Conservation (phyloP, 257 asterid genomes). For the Galeopsis tetrahit region DNA sequence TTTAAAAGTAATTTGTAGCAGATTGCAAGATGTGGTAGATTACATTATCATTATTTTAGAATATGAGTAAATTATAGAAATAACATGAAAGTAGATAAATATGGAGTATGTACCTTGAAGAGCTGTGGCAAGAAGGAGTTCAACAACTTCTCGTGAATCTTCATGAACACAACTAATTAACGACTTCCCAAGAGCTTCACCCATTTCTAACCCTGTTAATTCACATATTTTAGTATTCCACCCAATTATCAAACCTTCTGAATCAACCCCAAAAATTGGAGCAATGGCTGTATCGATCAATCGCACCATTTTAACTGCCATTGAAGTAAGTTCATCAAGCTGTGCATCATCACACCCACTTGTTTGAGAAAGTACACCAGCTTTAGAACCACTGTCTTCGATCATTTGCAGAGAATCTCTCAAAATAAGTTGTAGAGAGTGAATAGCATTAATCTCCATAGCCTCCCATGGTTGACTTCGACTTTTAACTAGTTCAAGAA, state of each 20-base stretch:
- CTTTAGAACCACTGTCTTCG: constrained; percentile 36
- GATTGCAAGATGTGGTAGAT: background rate
- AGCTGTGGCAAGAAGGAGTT: constrained; percentile 48
- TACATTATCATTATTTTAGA: background rate
- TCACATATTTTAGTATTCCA: constrained; percentile 74
- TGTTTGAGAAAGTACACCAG: constrained; percentile 27
- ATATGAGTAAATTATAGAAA: background rate
- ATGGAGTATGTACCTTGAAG: constrained; percentile 50
- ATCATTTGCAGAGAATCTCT: constrained; percentile 47
- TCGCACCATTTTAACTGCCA: constrained; percentile 57
- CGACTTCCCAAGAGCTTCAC: constrained; percentile 62
- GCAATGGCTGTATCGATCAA: constrained; percentile 66
- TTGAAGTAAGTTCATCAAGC: constrained; percentile 48
- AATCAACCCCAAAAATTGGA: constrained; percentile 71
- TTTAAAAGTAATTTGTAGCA: background rate
- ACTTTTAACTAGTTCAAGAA: constrained; percentile 62
- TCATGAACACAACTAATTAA: constrained; percentile 52
- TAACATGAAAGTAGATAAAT: background rate
- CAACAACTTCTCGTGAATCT: constrained; percentile 50
- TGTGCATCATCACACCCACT: constrained; percentile 27
- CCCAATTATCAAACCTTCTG: constrained; percentile 58
- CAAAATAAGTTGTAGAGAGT: constrained; percentile 68
- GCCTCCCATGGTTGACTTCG: constrained; percentile 64
- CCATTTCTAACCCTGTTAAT: constrained; percentile 54
- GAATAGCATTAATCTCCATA: constrained; percentile 64